phyloP scores from a whole-genome alignment of 345 rosid species.

The Firmiana major region DNA sequence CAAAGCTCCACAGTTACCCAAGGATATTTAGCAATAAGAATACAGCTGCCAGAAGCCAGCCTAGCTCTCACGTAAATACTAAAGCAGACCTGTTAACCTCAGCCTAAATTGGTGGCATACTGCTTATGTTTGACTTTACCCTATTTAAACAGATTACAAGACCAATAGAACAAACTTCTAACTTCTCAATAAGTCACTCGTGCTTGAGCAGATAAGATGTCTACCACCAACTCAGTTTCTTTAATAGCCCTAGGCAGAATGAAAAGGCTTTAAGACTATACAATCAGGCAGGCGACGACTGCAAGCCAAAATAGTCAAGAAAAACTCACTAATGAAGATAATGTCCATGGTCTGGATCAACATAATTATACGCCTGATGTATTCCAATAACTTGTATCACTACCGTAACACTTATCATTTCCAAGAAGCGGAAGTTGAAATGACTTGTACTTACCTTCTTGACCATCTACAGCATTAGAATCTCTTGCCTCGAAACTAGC shows the following conservation, averaged over 20 bases:
- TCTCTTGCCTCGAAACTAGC: slow-evolving; percentile 61
- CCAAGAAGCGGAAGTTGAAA: background rate
- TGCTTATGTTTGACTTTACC: background rate
- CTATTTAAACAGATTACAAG: background rate
- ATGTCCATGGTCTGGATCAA: no score
- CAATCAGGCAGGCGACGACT: background rate
- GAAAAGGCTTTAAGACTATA: background rate
- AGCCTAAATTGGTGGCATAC: background rate
- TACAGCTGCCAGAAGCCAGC: background rate
- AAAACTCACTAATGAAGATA: no score
- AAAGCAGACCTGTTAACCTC: background rate
- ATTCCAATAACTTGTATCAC: no score
- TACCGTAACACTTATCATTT: no score
- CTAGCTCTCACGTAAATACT: background rate
- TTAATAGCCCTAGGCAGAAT: background rate
- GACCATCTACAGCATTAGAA: slow-evolving; percentile 40
- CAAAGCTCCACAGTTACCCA: background rate
- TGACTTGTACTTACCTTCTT: slow-evolving; percentile 45
- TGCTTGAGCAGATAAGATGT: background rate
- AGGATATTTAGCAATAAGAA: background rate
- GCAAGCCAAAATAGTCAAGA: background rate
- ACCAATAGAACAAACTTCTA: background rate
- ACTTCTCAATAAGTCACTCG: background rate
- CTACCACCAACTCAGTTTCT: background rate
- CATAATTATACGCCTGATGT: no score